These are phyloP conservation scores for Trichoderma parareesei DNA, from an alignment of 495 filamentous ascomycete species.

Conservation along the genomic window DNA sequence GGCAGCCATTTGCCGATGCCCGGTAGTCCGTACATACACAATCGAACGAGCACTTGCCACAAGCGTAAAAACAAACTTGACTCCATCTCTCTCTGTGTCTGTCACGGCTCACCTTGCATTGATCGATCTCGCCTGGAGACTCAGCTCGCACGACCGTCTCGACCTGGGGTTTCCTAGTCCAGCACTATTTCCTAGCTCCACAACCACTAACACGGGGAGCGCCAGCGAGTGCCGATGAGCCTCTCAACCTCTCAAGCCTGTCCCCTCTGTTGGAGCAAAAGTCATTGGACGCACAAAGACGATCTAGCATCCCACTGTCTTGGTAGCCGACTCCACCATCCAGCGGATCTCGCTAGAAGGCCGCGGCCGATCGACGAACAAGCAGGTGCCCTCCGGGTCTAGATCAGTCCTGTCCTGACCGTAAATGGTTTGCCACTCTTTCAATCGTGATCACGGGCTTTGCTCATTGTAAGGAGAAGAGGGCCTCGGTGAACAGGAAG, in stretches of 20 bases:
- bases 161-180: background rate
- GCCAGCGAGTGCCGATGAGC: background rate
- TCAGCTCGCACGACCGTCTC: background rate
- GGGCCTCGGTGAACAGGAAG: background rate
- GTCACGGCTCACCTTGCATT: background rate
- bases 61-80: constrained; percentile 4
- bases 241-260: too few species aligned
- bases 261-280: background rate
- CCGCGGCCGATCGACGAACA: background rate
- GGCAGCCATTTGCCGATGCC: background rate
- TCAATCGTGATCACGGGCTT: background rate
- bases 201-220: background rate
- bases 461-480: background rate
- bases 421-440: constrained; percentile 2
- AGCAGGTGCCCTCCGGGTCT: background rate
- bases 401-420: background rate
- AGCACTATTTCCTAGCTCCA: background rate
- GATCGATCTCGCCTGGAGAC: background rate
- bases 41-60: background rate
- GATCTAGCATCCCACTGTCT: background rate
- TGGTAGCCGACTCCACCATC: background rate
- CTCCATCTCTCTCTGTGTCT: background rate
- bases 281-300: background rate
- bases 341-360: background rate
- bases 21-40: background rate